Evolutionary conservation across 1,284 basidiomycete genomes (phyloP).

Genomic region (Peniophora sp.): DNA sequence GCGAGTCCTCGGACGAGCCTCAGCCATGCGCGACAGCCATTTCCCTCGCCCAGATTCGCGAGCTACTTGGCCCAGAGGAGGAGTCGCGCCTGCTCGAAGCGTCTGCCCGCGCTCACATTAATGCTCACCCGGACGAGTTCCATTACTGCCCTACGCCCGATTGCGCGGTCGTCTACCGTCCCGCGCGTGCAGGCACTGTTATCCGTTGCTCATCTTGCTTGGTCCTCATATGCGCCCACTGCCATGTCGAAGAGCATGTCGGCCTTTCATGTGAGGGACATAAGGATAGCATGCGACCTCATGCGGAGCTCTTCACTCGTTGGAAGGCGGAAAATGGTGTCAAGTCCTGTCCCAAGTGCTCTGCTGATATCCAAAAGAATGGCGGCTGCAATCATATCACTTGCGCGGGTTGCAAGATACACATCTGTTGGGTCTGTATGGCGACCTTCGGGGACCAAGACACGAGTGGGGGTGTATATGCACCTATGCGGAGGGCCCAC

Average conservation of each 20-base stretch:
- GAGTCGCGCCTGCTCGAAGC: no score
- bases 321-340: conserved; percentile 52
- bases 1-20: no score
- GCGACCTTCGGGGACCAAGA: conserved; percentile 61
- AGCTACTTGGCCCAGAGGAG: no score
- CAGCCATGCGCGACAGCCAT: no score
- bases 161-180: conserved; percentile 62
- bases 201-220: conserved; percentile 69
- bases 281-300: conserved; percentile 41
- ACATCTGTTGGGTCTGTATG: conserved; percentile 72
- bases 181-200: conserved; percentile 36
- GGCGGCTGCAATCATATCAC: conserved; percentile 76
- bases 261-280: conserved; percentile 50
- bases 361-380: conserved; percentile 53
- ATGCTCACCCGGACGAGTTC: conserved; percentile 49
- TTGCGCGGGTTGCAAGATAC: conserved; percentile 59
- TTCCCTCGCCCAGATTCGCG: no score
- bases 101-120: no score
- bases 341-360: conserved; percentile 65
- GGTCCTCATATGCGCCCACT: conserved; percentile 56
- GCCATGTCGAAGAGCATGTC: conserved; percentile 60
- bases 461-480: conserved; percentile 49
- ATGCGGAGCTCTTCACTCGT: conserved; percentile 46
- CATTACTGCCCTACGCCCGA: conserved; percentile 70
- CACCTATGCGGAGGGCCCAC: conserved; percentile 45